These are phyloP conservation scores for Quercus rubra DNA, from an alignment of 306 rosid genomes.

Conservation along the genomic window DNA sequence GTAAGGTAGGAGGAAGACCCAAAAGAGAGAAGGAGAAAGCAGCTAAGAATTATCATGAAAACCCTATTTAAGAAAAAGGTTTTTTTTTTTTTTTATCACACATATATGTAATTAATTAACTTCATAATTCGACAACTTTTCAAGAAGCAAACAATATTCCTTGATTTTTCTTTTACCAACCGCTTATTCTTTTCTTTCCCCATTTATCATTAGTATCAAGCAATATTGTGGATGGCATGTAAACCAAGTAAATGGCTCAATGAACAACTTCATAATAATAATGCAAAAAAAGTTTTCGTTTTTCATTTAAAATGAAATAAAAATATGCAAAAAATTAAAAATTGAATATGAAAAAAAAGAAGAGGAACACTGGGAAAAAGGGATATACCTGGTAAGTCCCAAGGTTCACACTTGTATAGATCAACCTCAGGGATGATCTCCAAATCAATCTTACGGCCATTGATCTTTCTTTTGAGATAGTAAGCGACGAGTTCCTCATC, in stretches of 20 bases:
- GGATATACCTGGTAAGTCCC: conserved; percentile 86
- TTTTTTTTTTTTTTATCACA: background rate
- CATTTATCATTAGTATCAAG: background rate
- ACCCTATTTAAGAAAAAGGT: background rate
- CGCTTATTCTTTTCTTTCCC: background rate
- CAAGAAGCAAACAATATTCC: background rate
- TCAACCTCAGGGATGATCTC: conserved; percentile 97
- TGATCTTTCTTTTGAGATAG: conserved; percentile 88
- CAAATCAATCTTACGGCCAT: conserved; percentile 71
- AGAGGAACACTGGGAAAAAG: too few species aligned
- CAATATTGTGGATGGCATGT: background rate
- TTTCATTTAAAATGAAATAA: too few species aligned
- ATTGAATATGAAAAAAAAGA: background rate
- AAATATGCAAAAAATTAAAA: background rate
- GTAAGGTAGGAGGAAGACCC: too few species aligned
- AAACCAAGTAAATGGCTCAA: background rate
- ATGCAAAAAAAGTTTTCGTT: background rate
- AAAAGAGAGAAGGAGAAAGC: too few species aligned
- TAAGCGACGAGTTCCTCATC: conserved; percentile 94
- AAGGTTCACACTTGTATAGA: conserved; percentile 95
- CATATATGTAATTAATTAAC: background rate
- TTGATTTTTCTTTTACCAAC: background rate
- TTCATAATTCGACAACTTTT: background rate
- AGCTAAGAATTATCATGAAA: background rate
- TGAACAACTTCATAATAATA: background rate